phyloP scores from a whole-genome alignment of 129 eudicot species.

The Centella asiatica region DNA sequence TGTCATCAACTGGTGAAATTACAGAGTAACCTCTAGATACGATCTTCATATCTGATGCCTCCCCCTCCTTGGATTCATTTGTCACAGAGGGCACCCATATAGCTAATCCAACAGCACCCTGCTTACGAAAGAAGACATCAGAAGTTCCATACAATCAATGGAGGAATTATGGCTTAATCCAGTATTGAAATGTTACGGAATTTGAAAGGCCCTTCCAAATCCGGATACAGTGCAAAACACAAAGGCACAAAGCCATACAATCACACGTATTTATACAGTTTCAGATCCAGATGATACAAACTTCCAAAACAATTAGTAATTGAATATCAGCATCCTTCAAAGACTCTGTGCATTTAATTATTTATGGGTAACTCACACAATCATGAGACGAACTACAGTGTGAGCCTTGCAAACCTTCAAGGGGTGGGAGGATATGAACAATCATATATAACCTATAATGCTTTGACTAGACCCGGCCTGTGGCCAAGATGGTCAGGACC shows the following conservation, averaged over 20 bases:
- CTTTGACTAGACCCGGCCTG: too few relatives aligned
- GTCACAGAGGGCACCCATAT: constrained; percentile 99
- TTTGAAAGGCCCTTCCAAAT: neutral
- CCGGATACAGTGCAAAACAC: neutral
- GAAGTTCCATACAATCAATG: neutral
- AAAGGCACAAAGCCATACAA: constrained; percentile 1
- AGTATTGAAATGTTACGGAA: neutral
- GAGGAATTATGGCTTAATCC: neutral
- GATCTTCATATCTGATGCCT: constrained; percentile 41
- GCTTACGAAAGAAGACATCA: constrained; percentile 14
- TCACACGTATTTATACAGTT: too few relatives aligned
- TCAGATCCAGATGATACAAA: too few relatives aligned
- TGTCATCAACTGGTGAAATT: constrained; percentile 58
- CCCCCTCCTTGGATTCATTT: constrained; percentile 62
- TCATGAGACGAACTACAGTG: too few relatives aligned
- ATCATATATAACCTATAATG: too few relatives aligned
- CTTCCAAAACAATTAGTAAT: too few relatives aligned
- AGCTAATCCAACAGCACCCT: constrained; percentile 99
- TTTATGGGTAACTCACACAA: too few relatives aligned
- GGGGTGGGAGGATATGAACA: too few relatives aligned
- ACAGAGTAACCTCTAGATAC: constrained; percentile 52
- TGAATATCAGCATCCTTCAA: neutral
- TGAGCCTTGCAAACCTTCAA: too few relatives aligned
- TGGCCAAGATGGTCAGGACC: too few relatives aligned
- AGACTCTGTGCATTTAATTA: too few relatives aligned